A percentile compares a stretch with the other conserved stretches of the same genome.
Conservation (phyloP, 148 eudicot genomes). For the Fagopyrum homotropicum region DNA sequence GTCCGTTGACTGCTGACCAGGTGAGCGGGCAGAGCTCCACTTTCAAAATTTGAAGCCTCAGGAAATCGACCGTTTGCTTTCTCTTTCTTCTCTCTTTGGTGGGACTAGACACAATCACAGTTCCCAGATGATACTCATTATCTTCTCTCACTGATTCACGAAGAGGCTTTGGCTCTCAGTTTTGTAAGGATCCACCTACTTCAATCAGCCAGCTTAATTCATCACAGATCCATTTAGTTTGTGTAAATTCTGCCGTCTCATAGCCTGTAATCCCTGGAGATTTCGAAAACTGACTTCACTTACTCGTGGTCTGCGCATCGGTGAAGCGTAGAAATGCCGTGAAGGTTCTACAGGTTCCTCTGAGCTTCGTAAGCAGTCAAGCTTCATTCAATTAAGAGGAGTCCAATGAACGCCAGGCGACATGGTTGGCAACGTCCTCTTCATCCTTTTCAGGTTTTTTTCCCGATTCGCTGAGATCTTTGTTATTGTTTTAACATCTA, state of each 20-base stretch:
- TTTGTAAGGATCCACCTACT: background rate
- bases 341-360: background rate
- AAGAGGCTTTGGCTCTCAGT: background rate
- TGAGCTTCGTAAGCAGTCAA: background rate
- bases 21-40: background rate
- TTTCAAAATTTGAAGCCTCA: constrained; percentile 3
- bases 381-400: background rate
- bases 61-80: constrained; percentile 8
- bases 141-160: background rate
- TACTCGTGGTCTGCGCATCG: background rate
- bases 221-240: background rate
- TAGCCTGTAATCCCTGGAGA: background rate
- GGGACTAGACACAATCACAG: background rate
- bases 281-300: background rate
- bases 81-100: constrained; percentile 15
- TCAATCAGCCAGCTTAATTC: background rate
- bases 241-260: background rate
- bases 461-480: background rate
- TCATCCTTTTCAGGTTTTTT: constrained; percentile 74
- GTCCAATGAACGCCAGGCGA: constrained; percentile 34
- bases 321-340: background rate
- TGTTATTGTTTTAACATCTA: background rate
- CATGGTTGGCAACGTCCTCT: constrained; percentile 97
- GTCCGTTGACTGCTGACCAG: background rate
- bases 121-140: background rate